These are phyloP conservation scores for Blepharisma stoltei DNA, from an alignment of 73 alveolate species.

Conservation along the genomic window DNA sequence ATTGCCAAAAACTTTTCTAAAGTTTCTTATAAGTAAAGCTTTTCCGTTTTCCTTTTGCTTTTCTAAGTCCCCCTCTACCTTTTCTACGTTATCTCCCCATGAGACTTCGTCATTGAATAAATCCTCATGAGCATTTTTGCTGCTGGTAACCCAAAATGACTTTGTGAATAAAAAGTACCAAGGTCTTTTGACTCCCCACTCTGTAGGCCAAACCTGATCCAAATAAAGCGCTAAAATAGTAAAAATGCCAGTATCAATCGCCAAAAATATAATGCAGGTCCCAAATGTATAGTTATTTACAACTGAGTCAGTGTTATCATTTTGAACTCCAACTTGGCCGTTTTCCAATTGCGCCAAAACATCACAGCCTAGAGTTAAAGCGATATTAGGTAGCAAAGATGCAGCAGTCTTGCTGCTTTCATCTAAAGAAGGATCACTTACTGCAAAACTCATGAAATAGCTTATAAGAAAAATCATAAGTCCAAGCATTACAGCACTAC, in stretches of 20 bases:
- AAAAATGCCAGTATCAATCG: neutral
- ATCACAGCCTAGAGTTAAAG: slow-evolving; percentile 64
- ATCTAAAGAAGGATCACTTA: slow-evolving; percentile 44
- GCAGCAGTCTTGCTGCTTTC: slow-evolving; percentile 49
- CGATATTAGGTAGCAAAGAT: slow-evolving; percentile 63
- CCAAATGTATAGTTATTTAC: slow-evolving; percentile 22
- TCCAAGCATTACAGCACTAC: slow-evolving; percentile 71
- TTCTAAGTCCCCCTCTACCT: slow-evolving; percentile 33
- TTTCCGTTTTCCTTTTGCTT: slow-evolving; percentile 30
- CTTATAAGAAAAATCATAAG: slow-evolving; percentile 63
- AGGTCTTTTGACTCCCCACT: slow-evolving; percentile 36
- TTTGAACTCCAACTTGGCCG: slow-evolving; percentile 45
- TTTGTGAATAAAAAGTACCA: slow-evolving; percentile 35
- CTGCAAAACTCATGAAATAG: slow-evolving; percentile 65
- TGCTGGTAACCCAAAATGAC: slow-evolving; percentile 23
- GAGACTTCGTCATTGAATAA: slow-evolving; percentile 16
- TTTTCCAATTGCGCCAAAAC: slow-evolving; percentile 61
- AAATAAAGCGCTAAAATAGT: slow-evolving; percentile 26
- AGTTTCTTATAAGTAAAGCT: slow-evolving; percentile 22
- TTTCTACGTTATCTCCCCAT: slow-evolving; percentile 50
- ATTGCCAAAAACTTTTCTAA: slow-evolving; percentile 40
- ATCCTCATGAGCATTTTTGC: slow-evolving; percentile 21
- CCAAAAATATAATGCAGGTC: neutral
- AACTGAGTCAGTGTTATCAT: slow-evolving; percentile 25
- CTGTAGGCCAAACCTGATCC: slow-evolving; percentile 34